Evolutionary conservation across 345 rosid genomes (phyloP).

Genomic region (Psidium friedrichsthalianum): DNA sequence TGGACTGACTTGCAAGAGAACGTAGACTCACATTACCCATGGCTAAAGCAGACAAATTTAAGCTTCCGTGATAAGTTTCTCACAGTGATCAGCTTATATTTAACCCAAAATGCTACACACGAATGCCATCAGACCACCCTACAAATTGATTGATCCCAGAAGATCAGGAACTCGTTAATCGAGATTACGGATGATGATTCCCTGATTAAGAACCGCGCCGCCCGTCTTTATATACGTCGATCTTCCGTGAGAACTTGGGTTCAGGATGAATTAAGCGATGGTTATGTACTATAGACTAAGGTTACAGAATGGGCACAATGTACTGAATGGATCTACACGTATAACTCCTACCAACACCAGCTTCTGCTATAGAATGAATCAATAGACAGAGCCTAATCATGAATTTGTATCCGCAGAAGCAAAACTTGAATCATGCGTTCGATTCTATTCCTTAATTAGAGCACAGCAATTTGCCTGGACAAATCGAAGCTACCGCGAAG

Average conservation of each 20-base stretch:
- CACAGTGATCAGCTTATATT: not conserved
- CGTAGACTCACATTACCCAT: not conserved
- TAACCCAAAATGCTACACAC: not conserved
- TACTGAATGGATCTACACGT: not conserved
- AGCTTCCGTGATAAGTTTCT: not conserved
- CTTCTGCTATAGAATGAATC: not conserved
- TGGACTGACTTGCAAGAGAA: not conserved
- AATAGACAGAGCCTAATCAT: not conserved
- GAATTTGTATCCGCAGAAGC: not conserved
- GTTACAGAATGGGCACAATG: not conserved
- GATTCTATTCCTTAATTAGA: not conserved
- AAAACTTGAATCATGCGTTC: not conserved
- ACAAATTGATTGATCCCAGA: not conserved
- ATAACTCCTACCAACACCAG: not conserved
- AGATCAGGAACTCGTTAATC: not conserved
- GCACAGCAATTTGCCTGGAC: not conserved
- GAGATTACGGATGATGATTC: not conserved
- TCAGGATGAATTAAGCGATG: not conserved
- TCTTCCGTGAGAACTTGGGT: not conserved
- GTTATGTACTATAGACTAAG: not conserved
- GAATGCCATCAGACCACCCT: not conserved
- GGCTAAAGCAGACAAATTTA: not conserved
- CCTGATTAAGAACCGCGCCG: not conserved
- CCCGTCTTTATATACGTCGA: not conserved
- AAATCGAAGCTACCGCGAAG: not conserved